A percentile compares a stretch with the other conserved stretches of the same genome.
These are phyloP conservation scores for Sugiyamaella castrensis DNA, from an alignment of 1,139 yeast species.

Conservation along the genomic window DNA sequence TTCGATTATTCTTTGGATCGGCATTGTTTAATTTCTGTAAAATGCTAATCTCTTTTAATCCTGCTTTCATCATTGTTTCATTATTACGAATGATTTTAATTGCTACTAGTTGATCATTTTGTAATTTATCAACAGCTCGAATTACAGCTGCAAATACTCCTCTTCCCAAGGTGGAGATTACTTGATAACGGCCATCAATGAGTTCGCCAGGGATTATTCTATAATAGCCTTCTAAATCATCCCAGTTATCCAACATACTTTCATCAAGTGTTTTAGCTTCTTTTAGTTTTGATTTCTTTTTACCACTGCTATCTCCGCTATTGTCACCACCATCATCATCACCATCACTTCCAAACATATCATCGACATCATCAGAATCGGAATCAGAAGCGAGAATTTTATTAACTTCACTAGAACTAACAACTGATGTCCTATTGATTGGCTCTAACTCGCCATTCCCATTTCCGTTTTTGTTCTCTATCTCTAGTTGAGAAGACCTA, in stretches of 20 bases:
- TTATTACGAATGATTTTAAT: constrained; percentile 64
- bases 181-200: constrained; percentile 59
- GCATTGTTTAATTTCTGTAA: constrained; percentile 67
- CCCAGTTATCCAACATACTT: constrained; percentile 37
- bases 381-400: constrained; percentile 1
- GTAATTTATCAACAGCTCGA: constrained; percentile 26
- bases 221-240: constrained; percentile 82
- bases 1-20: constrained; percentile 60
- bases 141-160: constrained; percentile 53
- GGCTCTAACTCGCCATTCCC: background rate
- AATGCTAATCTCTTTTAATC: constrained; percentile 75
- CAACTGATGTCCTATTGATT: background rate
- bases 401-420: background rate
- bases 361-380: constrained; percentile 12
- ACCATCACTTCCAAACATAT: constrained; percentile 13
- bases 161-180: constrained; percentile 89
- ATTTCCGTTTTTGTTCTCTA: background rate
- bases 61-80: constrained; percentile 51
- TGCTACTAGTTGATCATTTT: constrained; percentile 55
- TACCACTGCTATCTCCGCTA: too few relatives aligned
- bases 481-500: background rate
- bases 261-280: constrained; percentile 26
- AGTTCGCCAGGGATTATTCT: constrained; percentile 69
- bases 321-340: background rate
- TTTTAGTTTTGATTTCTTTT: background rate